Conservation (phyloP, 176 grass and related monocot genomes). For the Bolboschoenus planiculmis region DNA sequence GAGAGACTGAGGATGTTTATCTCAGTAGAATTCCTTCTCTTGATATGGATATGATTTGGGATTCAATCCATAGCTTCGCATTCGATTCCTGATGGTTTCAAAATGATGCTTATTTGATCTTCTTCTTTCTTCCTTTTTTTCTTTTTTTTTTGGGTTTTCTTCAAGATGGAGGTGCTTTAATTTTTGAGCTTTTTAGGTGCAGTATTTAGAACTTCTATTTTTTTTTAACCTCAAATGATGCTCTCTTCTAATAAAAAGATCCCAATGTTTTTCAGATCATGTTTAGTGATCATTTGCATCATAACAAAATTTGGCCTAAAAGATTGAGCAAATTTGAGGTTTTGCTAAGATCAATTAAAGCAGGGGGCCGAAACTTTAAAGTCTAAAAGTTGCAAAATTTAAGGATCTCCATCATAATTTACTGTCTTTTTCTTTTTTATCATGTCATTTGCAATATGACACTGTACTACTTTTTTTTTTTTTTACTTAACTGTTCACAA, state of each 20-base stretch:
- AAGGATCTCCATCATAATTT: slow-evolving; percentile 7
- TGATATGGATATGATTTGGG: slow-evolving; percentile 33
- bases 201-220: not conserved
- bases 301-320: not conserved
- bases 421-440: not conserved
- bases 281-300: not conserved
- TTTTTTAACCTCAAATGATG: slow-evolving; percentile 10
- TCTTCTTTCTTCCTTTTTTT: not conserved
- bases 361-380: not conserved
- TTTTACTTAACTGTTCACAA: not conserved
- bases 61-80: slow-evolving; percentile 23
- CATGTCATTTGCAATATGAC: not conserved
- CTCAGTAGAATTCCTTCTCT: slow-evolving; percentile 29
- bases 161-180: slow-evolving; percentile 7
- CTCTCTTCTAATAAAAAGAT: not conserved
- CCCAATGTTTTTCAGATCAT: not conserved
- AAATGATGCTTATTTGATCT: not conserved
- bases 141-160: too few relatives aligned
- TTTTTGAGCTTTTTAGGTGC: not conserved
- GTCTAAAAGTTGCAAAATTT: not conserved
- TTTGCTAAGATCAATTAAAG: not conserved
- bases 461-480: not conserved
- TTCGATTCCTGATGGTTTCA: slow-evolving; percentile 6
- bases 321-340: slow-evolving; percentile 15
- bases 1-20: slow-evolving; percentile 1